phyloP scores from a whole-genome alignment of 2,329 filamentous ascomycete species.

The Aspergillus flavus region DNA sequence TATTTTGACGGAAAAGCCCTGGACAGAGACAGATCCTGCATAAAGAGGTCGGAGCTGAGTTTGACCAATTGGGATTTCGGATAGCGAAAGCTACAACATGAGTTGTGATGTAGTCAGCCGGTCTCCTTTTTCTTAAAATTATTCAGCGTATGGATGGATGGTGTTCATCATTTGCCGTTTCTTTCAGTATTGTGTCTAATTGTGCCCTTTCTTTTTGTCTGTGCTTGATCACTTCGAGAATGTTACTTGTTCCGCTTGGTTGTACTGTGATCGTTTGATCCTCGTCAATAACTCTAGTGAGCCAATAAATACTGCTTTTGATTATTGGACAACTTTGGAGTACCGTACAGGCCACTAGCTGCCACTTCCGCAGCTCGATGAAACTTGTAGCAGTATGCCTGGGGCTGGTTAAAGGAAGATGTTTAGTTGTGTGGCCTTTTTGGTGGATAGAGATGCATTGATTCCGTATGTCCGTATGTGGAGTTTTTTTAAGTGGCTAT shows the following conservation, averaged over 20 bases:
- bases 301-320: conserved; percentile 4
- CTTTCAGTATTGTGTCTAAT: conserved; percentile 5
- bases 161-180: neutral
- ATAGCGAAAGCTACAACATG: conserved; percentile 1
- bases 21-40: neutral
- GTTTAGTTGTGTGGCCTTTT: too few species aligned
- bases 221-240: conserved; percentile 1
- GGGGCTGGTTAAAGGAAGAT: too few species aligned
- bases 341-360: neutral
- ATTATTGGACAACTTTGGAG: neutral
- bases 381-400: too few species aligned
- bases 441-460: too few species aligned
- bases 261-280: neutral
- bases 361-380: too few species aligned
- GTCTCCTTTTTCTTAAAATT: conserved; percentile 1
- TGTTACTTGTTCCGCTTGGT: conserved; percentile 1
- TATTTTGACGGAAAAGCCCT: neutral
- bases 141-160: conserved; percentile 6
- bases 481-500: too few species aligned
- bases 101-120: neutral
- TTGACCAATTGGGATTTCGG: neutral
- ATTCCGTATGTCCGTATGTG: too few species aligned
- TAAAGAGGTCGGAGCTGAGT: neutral
- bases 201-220: neutral
- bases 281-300: neutral